Percentiles rank a stretch among this genome's conserved stretches.
Evolutionary conservation across 1,139 yeast genomes (phyloP).

Genomic region (Pichia sp.): DNA sequence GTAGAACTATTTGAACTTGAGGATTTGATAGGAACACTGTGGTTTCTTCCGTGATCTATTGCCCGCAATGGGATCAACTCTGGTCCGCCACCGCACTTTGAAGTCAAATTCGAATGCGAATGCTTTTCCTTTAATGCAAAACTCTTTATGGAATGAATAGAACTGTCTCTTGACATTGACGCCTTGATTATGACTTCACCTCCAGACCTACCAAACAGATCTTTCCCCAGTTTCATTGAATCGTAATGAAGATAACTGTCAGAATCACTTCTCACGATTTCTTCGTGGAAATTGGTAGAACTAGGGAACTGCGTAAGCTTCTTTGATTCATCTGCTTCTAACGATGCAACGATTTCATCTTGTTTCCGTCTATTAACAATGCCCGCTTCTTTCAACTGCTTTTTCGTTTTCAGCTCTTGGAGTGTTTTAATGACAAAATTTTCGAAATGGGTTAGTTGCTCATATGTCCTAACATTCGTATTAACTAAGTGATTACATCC

Average conservation of each 20-base stretch:
- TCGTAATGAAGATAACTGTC: conserved; percentile 7
- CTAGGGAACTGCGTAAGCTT: conserved; percentile 9
- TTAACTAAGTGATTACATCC: neutral
- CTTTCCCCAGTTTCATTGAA: conserved; percentile 4
- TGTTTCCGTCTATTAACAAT: conserved; percentile 17
- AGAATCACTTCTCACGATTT: conserved; percentile 9
- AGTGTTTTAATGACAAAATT: conserved; percentile 14
- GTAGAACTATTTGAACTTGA: neutral
- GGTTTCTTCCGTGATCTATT: neutral
- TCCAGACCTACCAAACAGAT: conserved; percentile 9
- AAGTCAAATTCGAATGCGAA: neutral
- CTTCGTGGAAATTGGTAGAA: conserved; percentile 14
- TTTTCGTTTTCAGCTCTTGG: conserved; percentile 15
- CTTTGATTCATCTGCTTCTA: conserved; percentile 9
- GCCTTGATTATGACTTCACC: conserved; percentile 13
- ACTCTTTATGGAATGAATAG: conserved; percentile 4
- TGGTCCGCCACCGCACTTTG: neutral
- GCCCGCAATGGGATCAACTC: neutral
- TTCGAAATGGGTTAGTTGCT: conserved; percentile 21
- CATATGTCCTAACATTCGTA: conserved; percentile 11
- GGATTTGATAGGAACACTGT: neutral
- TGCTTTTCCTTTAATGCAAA: conserved; percentile 8
- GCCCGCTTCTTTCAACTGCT: conserved; percentile 18
- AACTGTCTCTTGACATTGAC: conserved; percentile 11
- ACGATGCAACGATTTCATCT: conserved; percentile 14